A percentile compares a stretch with the other conserved stretches of the same genome.
phyloP scores from a whole-genome alignment of 2,329 filamentous ascomycete genomes.

The Diaporthe vexans region DNA sequence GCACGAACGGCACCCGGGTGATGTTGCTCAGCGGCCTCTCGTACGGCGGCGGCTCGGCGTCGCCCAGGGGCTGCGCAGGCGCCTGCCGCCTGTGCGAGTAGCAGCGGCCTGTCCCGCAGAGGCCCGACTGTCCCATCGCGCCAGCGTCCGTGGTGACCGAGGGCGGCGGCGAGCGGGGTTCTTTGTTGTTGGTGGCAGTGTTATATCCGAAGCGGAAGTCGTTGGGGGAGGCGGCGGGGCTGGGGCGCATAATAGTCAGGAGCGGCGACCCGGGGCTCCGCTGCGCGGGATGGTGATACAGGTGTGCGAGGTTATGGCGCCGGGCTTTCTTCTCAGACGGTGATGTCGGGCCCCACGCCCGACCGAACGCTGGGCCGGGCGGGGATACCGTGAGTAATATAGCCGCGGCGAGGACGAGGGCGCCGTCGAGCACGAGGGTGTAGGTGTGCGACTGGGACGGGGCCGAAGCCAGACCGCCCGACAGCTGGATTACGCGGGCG shows the following conservation, averaged over 20 bases:
- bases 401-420: constrained; percentile 55
- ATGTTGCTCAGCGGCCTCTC: constrained; percentile 24
- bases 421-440: constrained; percentile 57
- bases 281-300: constrained; percentile 1
- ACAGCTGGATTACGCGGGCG: constrained; percentile 57
- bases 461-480: constrained; percentile 51
- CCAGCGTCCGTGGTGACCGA: constrained; percentile 11
- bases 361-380: constrained; percentile 56
- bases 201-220: constrained; percentile 2
- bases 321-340: constrained; percentile 43
- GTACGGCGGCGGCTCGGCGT: constrained; percentile 30
- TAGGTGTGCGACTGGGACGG: constrained; percentile 56
- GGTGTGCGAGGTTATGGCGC: not conserved
- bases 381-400: constrained; percentile 54
- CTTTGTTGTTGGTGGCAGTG: constrained; percentile 7
- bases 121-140: not conserved
- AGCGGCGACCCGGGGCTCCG: constrained; percentile 19
- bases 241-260: not conserved
- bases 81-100: constrained; percentile 37
- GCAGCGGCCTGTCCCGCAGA: constrained; percentile 3
- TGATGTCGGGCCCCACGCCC: constrained; percentile 57
- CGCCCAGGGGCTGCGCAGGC: constrained; percentile 4
- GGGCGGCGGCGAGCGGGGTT: constrained; percentile 24
- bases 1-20: constrained; percentile 34
- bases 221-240: constrained; percentile 13